Evolutionary conservation across 2,329 filamentous ascomycete species (phyloP).

Genomic region (Beauveria sp.): DNA sequence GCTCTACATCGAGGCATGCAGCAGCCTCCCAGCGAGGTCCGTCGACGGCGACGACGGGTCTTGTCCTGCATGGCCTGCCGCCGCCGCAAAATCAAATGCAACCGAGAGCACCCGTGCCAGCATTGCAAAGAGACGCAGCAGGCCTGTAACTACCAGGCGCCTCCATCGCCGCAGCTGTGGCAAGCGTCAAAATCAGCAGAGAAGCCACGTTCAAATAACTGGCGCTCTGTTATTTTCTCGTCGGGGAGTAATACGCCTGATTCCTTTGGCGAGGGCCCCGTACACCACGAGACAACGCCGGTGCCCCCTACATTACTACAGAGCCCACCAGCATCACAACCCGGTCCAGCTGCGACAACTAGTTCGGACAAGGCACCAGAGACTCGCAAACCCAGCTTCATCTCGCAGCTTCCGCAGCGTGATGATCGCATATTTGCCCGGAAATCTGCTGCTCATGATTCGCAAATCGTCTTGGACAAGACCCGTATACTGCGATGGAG

Average conservation of each 20-base stretch:
- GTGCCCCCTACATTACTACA: neutral
- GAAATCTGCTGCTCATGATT: slow-evolving; percentile 16
- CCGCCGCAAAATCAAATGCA: slow-evolving; percentile 38
- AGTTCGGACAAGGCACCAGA: neutral
- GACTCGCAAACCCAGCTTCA: neutral
- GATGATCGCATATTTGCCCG: neutral
- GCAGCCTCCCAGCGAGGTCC: neutral
- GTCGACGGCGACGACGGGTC: neutral
- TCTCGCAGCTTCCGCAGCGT: neutral
- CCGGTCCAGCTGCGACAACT: neutral
- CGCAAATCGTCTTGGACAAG: slow-evolving; percentile 27
- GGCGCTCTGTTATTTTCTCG: slow-evolving; percentile 3
- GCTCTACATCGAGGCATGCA: neutral
- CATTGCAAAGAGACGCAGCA: slow-evolving; percentile 27
- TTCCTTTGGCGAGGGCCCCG: neutral
- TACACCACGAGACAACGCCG: neutral
- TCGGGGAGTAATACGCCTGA: neutral
- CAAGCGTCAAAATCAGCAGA: neutral
- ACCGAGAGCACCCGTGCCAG: slow-evolving; percentile 32
- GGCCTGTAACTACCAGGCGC: slow-evolving; percentile 24
- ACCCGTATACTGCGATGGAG: slow-evolving; percentile 26
- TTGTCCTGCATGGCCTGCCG: slow-evolving; percentile 35
- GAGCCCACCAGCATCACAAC: neutral
- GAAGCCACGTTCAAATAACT: neutral
- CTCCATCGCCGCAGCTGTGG: slow-evolving; percentile 4